Conservation (phyloP, 306 rosid genomes). For the Ceratonia siliqua region DNA sequence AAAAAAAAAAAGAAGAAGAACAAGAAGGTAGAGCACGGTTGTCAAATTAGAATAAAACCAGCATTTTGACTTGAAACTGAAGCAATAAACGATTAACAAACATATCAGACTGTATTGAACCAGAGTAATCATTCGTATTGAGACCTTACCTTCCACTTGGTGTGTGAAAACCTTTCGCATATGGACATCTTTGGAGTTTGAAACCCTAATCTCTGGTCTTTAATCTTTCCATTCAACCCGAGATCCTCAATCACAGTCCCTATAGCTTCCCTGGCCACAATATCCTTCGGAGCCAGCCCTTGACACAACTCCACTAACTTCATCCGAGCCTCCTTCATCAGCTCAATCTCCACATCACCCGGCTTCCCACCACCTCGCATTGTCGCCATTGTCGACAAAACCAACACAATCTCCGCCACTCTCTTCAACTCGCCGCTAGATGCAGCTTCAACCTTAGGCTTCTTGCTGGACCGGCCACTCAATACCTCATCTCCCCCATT, state of each 20-base stretch:
- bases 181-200: constrained; percentile 73
- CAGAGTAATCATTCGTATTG: background rate
- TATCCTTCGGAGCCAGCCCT: constrained; percentile 77
- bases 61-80: background rate
- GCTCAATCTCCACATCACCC: constrained; percentile 58
- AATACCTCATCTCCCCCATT: constrained; percentile 43
- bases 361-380: constrained; percentile 81
- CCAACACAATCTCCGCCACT: constrained; percentile 93
- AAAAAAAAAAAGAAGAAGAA: too few relatives aligned
- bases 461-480: constrained; percentile 51
- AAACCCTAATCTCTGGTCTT: constrained; percentile 87
- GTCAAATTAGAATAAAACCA: background rate
- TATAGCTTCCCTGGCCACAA: constrained; percentile 71
- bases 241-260: constrained; percentile 76
- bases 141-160: constrained; percentile 70
- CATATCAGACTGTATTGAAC: background rate
- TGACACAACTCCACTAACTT: constrained; percentile 69
- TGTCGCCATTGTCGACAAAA: constrained; percentile 73
- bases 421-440: constrained; percentile 50
- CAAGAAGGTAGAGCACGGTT: too few relatives aligned
- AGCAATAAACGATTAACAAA: background rate
- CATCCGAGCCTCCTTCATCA: constrained; percentile 82
- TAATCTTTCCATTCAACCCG: constrained; percentile 66
- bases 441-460: constrained; percentile 44
- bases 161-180: constrained; percentile 57